Percentiles rank a stretch among this genome's conserved stretches.
phyloP scores from a whole-genome alignment of 352 stramenopile genomes.

The Pythium coloratum region DNA sequence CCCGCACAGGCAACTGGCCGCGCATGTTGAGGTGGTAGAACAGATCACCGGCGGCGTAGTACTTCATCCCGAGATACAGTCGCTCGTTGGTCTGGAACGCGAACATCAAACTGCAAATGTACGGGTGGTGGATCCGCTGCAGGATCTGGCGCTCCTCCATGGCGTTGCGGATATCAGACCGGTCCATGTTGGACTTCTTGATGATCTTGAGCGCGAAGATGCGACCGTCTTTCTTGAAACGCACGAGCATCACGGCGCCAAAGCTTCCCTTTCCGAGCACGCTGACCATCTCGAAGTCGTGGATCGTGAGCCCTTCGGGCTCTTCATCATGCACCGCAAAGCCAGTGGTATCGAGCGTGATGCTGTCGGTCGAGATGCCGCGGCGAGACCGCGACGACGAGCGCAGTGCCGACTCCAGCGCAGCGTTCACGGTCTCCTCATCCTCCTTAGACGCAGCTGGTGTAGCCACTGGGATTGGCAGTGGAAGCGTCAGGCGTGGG shows the following conservation, averaged over 20 bases:
- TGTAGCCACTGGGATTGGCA: background rate
- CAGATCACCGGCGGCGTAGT: slow-evolving; percentile 84
- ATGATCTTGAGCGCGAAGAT: slow-evolving; percentile 91
- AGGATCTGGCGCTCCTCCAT: slow-evolving; percentile 90
- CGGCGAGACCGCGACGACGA: slow-evolving; percentile 23
- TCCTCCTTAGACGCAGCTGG: slow-evolving; percentile 6
- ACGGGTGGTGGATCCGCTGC: slow-evolving; percentile 87
- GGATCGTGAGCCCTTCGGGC: slow-evolving; percentile 75
- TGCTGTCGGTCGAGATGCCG: slow-evolving; percentile 23
- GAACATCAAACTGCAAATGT: slow-evolving; percentile 87
- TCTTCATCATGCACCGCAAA: slow-evolving; percentile 24
- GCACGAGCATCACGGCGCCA: slow-evolving; percentile 87
- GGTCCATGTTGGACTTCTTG: slow-evolving; percentile 89
- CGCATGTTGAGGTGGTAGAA: slow-evolving; percentile 90
- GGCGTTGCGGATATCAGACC: slow-evolving; percentile 78
- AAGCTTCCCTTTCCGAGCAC: slow-evolving; percentile 87
- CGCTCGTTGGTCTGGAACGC: slow-evolving; percentile 89
- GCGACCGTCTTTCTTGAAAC: slow-evolving; percentile 87
- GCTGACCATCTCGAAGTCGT: slow-evolving; percentile 91
- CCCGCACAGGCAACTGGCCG: slow-evolving; percentile 57
- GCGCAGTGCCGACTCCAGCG: slow-evolving; percentile 19
- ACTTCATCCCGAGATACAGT: slow-evolving; percentile 90
- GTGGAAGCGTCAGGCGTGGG: slow-evolving; percentile 4
- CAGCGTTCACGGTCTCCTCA: slow-evolving; percentile 20
- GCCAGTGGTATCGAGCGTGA: slow-evolving; percentile 22